Evolutionary conservation across 2,329 filamentous ascomycete species (phyloP).

Genomic region (Chaetomium sp.): DNA sequence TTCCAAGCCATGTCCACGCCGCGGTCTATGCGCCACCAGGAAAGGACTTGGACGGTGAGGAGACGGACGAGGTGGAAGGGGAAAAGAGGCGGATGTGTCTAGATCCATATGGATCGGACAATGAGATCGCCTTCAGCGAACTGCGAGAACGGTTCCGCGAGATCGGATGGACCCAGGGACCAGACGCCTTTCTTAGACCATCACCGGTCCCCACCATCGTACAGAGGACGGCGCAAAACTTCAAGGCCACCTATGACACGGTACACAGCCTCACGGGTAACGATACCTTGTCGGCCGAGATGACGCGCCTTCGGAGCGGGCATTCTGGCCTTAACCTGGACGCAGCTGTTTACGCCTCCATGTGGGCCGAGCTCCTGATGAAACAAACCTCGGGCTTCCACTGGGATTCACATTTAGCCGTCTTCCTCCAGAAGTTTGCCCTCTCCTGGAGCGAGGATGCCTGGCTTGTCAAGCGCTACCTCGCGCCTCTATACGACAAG

Average conservation of each 20-base stretch:
- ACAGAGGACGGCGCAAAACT: conserved; percentile 71
- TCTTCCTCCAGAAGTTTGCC: conserved; percentile 58
- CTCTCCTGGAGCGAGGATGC: conserved; percentile 65
- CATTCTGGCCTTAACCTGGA: conserved; percentile 51
- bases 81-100: conserved; percentile 62
- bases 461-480: conserved; percentile 61
- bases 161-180: conserved; percentile 37
- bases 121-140: conserved; percentile 56
- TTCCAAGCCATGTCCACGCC: conserved; percentile 79
- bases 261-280: conserved; percentile 37
- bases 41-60: conserved; percentile 50
- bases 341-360: conserved; percentile 61
- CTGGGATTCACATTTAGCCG: conserved; percentile 56
- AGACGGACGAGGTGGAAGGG: conserved; percentile 6
- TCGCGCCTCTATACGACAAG: conserved; percentile 54
- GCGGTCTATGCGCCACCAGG: conserved; percentile 60
- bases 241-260: conserved; percentile 57
- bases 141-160: conserved; percentile 54
- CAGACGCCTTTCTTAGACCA: conserved; percentile 52
- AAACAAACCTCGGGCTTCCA: conserved; percentile 40
- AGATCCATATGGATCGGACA: conserved; percentile 67
- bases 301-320: conserved; percentile 36
- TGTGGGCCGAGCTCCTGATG: conserved; percentile 64
- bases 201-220: conserved; percentile 62
- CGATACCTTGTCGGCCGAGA: conserved; percentile 33